Percentiles rank a stretch among this genome's conserved stretches.
These are phyloP conservation scores for Cladosporium oxysporum DNA, from an alignment of 2,329 filamentous ascomycete genomes.

Conservation along the genomic window DNA sequence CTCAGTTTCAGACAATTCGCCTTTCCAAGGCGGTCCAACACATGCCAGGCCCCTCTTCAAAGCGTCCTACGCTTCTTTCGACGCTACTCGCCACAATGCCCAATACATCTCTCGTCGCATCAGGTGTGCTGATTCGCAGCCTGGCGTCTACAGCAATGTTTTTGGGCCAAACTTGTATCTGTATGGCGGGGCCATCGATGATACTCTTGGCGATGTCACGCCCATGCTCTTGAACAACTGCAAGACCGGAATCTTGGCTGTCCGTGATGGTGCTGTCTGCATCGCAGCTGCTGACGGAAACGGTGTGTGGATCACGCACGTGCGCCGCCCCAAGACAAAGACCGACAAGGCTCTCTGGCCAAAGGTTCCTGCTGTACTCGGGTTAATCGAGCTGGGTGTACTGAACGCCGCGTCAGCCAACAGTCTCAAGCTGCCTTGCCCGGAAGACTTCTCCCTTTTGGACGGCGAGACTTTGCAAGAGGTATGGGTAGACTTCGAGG, in stretches of 20 bases:
- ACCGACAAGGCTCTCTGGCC: conserved; percentile 44
- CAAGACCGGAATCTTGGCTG: conserved; percentile 37
- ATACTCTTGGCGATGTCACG: conserved; percentile 25
- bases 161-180: conserved; percentile 43
- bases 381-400: conserved; percentile 40
- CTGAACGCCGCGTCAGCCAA: conserved; percentile 26
- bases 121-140: conserved; percentile 46
- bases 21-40: conserved; percentile 43
- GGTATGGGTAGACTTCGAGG: conserved; percentile 42
- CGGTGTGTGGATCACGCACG: conserved; percentile 47
- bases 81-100: conserved; percentile 39
- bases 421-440: conserved; percentile 24
- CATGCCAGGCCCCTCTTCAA: conserved; percentile 44
- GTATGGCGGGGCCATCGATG: conserved; percentile 46
- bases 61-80: conserved; percentile 43
- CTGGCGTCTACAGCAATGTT: conserved; percentile 42
- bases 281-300: conserved; percentile 43
- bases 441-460: conserved; percentile 36
- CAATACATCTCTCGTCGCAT: conserved; percentile 46
- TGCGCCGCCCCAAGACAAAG: conserved; percentile 43
- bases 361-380: conserved; percentile 43
- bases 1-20: conserved; percentile 39
- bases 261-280: conserved; percentile 39
- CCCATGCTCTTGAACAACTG: conserved; percentile 23
- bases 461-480: conserved; percentile 42